These are phyloP conservation scores for Eucalyptus pumila DNA, from an alignment of 345 rosid genomes.

Conservation along the genomic window DNA sequence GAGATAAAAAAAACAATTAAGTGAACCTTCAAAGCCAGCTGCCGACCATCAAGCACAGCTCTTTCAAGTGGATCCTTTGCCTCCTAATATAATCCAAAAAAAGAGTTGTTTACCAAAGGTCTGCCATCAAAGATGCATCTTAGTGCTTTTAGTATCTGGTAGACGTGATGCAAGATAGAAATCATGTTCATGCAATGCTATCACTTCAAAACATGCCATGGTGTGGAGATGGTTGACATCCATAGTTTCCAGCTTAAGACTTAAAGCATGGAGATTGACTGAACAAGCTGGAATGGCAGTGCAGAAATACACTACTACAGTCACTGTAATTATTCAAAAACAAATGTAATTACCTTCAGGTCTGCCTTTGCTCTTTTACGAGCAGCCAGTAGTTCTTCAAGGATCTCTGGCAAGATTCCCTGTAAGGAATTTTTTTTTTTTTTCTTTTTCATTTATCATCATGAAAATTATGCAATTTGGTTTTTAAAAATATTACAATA, in stretches of 20 bases:
- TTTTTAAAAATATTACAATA: not conserved
- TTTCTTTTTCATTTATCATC: not conserved
- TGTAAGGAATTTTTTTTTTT: slow-evolving; percentile 6
- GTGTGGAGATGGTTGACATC: not conserved
- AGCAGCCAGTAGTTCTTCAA: slow-evolving; percentile 84
- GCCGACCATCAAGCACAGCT: slow-evolving; percentile 98
- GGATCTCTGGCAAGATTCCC: slow-evolving; percentile 99
- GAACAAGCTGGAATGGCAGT: not conserved
- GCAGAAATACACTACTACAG: not conserved
- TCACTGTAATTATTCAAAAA: not conserved
- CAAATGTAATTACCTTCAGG: slow-evolving; percentile 46
- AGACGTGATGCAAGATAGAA: not conserved
- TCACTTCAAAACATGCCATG: not conserved
- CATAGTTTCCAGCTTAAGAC: not conserved
- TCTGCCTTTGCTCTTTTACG: slow-evolving; percentile 97
- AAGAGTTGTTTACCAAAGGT: not conserved
- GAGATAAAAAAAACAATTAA: not conserved
- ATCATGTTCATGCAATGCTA: not conserved
- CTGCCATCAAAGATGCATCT: not conserved
- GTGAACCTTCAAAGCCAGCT: slow-evolving; percentile 80
- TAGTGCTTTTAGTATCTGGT: not conserved
- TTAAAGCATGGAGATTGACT: not conserved
- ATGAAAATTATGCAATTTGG: not conserved
- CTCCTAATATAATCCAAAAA: slow-evolving; percentile 32
- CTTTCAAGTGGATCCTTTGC: slow-evolving; percentile 94